Base-by-base conservation (phyloP, 139 green algal genomes). In the Tetradesmus obliquus region DNA sequence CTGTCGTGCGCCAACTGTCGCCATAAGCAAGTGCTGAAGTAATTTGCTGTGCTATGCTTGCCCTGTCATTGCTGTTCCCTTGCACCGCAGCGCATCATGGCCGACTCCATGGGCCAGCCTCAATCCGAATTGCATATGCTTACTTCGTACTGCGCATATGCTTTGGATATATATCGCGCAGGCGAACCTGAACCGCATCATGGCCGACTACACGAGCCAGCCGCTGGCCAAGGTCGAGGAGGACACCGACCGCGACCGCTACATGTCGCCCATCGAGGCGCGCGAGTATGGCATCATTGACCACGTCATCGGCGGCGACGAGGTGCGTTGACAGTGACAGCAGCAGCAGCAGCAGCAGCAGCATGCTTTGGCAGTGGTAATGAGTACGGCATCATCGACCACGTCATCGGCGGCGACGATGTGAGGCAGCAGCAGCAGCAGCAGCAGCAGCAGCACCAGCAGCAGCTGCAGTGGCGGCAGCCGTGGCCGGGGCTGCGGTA, bases 271-370 rank as follows among this genome's bases (percentile, higher is more conserved):
- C 12, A 88, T 99, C 54, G 98, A 99, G 94, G 97, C 98, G 53
- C 98, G 98, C 95, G 91, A 97, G 72, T 99, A 99, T 86, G 98
- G 98, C 20, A 91, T 99, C 32, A 99, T 99, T 91, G 98, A 99
- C 94, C 94, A 98, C 87, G 97, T 99, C 92, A 98, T 99, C 58
- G 98, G 98, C 20, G 98, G 97, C 10, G 98, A 99, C 62, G 97
- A 99, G 72, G 96, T 96, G 24, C 1, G 87, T 3, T 6, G 3
- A 1, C 58, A 32, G 84, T 32, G 24, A 69, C 66, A 54, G 58
- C 58, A 88, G 54, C 57, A 81, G n/a, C 53, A n/a, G 80, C 45
- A 24, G 55, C 54, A 20, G 82, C 82, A 12, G 53, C 82, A 71
- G 53, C 82, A 19, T 12, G 15, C 22, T 19, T 60, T 51, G 2